A percentile compares a stretch with the other conserved stretches of the same genome.
phyloP scores from a whole-genome alignment of 371 early-diverging fungal genomes.

The Syncephalis plumigaleata region DNA sequence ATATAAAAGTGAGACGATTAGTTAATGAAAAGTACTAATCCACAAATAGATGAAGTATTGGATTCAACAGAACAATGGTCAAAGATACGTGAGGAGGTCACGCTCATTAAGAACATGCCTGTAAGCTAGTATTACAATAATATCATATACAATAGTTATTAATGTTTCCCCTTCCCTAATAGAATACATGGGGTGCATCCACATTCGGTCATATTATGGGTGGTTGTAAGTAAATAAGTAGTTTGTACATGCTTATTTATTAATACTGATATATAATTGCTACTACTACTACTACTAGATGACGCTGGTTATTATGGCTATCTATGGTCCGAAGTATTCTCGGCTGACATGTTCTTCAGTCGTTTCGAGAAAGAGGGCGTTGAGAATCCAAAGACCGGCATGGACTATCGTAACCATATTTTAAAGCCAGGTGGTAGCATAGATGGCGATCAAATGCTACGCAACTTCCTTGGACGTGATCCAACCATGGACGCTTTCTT shows the following conservation, averaged over 20 bases:
- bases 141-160: slow-evolving; percentile 8
- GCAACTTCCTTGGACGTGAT: slow-evolving; percentile 64
- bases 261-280: no score
- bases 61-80: no score
- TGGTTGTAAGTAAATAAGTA: slow-evolving; percentile 27
- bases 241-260: no score
- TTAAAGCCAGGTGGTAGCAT: slow-evolving; percentile 41
- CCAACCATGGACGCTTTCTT: slow-evolving; percentile 58
- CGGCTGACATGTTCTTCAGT: slow-evolving; percentile 70
- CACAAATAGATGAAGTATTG: no score
- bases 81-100: no score
- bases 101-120: no score
- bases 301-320: slow-evolving; percentile 60
- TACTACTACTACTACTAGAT: slow-evolving; percentile 11
- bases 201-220: slow-evolving; percentile 62
- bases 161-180: no score
- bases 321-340: slow-evolving; percentile 69
- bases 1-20: no score
- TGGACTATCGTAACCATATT: slow-evolving; percentile 40
- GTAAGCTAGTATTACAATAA: neutral
- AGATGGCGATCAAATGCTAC: slow-evolving; percentile 54
- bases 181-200: slow-evolving; percentile 12
- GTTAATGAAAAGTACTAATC: no score
- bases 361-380: slow-evolving; percentile 7
- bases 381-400: slow-evolving; percentile 18